phyloP scores from a whole-genome alignment of 164 flowering plant species.

The Umbellularia californica region DNA sequence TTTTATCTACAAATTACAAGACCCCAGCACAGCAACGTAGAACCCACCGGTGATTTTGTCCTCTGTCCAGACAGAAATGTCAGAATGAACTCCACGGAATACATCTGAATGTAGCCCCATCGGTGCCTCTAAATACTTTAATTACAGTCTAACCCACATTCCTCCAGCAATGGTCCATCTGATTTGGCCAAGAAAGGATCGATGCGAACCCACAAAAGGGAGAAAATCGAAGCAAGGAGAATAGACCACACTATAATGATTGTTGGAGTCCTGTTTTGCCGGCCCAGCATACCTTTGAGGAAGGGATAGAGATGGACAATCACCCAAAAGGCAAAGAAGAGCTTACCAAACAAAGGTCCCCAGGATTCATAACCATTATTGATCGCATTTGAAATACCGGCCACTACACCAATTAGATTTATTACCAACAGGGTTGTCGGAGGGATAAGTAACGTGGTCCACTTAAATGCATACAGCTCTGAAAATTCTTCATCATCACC shows the following conservation, averaged over 20 bases:
- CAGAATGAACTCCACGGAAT: neutral
- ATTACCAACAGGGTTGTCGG: conserved; percentile 57
- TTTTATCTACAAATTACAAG: conserved; percentile 30
- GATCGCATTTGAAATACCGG: conserved; percentile 60
- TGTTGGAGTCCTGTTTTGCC: conserved; percentile 57
- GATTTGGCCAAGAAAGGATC: conserved; percentile 54
- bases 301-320: conserved; percentile 63
- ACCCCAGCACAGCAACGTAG: conserved; percentile 16
- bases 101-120: neutral
- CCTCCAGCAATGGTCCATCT: conserved; percentile 44
- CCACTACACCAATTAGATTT: conserved; percentile 58
- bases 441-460: conserved; percentile 63
- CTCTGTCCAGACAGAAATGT: conserved; percentile 1
- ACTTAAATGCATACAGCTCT: conserved; percentile 55
- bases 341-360: conserved; percentile 67
- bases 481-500: conserved; percentile 52
- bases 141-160: conserved; percentile 57
- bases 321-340: conserved; percentile 66
- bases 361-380: conserved; percentile 67
- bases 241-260: conserved; percentile 64
- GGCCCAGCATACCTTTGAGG: conserved; percentile 60
- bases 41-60: conserved; percentile 5
- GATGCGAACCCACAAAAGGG: conserved; percentile 61
- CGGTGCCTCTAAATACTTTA: conserved; percentile 14
- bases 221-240: conserved; percentile 62